Evolutionary conservation across 2,329 filamentous ascomycete genomes (phyloP).

Genomic region (Ophiostoma quercus): DNA sequence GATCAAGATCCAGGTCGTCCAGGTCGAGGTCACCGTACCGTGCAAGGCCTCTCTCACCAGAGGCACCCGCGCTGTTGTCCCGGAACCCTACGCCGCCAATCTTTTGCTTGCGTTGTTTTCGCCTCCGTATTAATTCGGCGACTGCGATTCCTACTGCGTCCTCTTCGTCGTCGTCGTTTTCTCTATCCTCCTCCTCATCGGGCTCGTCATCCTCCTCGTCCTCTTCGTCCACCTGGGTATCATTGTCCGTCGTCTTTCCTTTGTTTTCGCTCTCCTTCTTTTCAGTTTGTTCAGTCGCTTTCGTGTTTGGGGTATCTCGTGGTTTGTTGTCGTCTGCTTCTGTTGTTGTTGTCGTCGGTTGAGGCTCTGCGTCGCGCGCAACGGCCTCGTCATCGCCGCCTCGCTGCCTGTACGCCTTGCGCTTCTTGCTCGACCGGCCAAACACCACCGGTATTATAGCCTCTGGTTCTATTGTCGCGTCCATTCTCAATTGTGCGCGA

Average conservation of each 20-base stretch:
- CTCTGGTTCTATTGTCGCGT: constrained; percentile 23
- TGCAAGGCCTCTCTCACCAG: not conserved
- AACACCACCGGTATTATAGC: constrained; percentile 44
- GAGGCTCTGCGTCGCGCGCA: not conserved
- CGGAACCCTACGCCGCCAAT: constrained; percentile 55
- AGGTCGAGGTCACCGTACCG: constrained; percentile 10
- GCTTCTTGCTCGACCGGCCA: constrained; percentile 51
- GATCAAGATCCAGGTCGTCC: constrained; percentile 10
- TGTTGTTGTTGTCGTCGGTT: not conserved
- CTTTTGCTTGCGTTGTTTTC: constrained; percentile 48
- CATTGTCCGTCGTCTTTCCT: not conserved
- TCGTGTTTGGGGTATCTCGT: not conserved
- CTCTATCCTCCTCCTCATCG: constrained; percentile 22
- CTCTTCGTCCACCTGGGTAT: not conserved
- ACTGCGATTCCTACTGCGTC: constrained; percentile 38
- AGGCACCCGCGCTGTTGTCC: constrained; percentile 26
- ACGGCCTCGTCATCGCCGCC: constrained; percentile 3
- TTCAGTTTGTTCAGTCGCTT: not conserved
- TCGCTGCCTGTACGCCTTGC: constrained; percentile 55
- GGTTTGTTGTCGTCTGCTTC: not conserved
- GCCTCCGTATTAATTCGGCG: constrained; percentile 47
- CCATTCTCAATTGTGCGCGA: constrained; percentile 12
- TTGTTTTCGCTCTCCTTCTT: not conserved
- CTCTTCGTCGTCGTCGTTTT: constrained; percentile 22
- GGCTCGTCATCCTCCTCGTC: constrained; percentile 6